These are phyloP conservation scores for Vigna hirtella DNA, from an alignment of 306 rosid genomes.

Conservation along the genomic window DNA sequence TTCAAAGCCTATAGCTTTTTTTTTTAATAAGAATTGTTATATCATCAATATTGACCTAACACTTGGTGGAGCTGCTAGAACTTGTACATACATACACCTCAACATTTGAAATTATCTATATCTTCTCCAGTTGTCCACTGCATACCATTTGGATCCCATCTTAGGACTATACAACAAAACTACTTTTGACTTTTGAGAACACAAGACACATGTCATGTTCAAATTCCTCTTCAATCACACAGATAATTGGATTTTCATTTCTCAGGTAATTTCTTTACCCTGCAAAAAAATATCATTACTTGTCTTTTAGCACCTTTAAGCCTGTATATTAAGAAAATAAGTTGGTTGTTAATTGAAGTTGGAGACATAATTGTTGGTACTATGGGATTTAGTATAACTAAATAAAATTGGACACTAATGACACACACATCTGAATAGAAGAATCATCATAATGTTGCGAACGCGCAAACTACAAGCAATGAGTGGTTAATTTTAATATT, in stretches of 20 bases:
- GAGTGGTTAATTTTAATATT: slow-evolving; percentile 34
- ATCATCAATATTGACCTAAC: background rate
- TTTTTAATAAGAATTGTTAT: background rate
- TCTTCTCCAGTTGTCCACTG: background rate
- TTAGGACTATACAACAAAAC: background rate
- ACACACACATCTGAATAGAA: slow-evolving; percentile 40
- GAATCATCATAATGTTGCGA: slow-evolving; percentile 49
- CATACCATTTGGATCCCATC: background rate
- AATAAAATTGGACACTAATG: slow-evolving; percentile 42
- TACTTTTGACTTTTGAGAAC: background rate
- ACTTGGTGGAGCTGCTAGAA: background rate
- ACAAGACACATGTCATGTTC: background rate
- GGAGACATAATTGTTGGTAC: background rate
- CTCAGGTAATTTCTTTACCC: too few relatives aligned
- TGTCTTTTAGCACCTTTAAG: background rate
- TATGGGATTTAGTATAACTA: background rate
- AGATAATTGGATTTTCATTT: too few relatives aligned
- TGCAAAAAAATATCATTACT: too few relatives aligned
- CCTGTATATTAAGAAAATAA: background rate
- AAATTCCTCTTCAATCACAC: background rate
- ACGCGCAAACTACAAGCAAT: slow-evolving; percentile 52
- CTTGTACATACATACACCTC: too few relatives aligned
- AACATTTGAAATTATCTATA: background rate
- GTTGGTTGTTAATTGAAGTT: background rate
- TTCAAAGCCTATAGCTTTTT: slow-evolving; percentile 13